phyloP scores from a whole-genome alignment of 73 alveolate genomes.

The Effrenium voratum region DNA sequence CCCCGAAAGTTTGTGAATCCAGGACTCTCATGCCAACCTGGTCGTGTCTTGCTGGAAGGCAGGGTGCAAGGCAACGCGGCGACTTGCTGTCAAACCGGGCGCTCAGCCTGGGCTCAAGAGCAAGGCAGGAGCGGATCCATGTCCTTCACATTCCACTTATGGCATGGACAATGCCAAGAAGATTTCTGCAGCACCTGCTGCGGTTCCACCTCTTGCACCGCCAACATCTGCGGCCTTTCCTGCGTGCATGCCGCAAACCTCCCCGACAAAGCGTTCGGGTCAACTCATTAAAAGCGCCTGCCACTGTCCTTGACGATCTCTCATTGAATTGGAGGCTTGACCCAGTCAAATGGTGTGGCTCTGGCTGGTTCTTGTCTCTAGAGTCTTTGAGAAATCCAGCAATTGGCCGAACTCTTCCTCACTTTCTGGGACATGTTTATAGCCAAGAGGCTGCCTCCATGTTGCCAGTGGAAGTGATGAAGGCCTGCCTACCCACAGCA shows the following conservation, averaged over 20 bases:
- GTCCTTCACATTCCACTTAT: no score
- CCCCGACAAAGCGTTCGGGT: constrained; percentile 41
- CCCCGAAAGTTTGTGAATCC: no score
- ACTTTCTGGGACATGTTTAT: constrained; percentile 43
- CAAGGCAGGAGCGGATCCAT: no score
- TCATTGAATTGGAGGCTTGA: background rate
- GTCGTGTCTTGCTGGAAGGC: no score
- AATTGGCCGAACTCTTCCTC: constrained; percentile 37
- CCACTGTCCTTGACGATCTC: background rate
- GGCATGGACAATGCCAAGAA: constrained; percentile 60
- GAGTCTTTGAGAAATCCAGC: background rate
- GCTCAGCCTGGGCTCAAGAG: no score
- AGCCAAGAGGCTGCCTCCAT: constrained; percentile 97
- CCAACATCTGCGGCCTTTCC: constrained; percentile 9
- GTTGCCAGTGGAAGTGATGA: constrained; percentile 97
- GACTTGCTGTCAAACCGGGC: no score
- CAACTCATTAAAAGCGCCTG: constrained; percentile 23
- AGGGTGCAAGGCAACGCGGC: no score
- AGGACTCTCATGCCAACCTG: no score
- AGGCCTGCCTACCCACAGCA: constrained; percentile 29
- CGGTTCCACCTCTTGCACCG: constrained; percentile 27
- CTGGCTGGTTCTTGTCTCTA: constrained; percentile 44
- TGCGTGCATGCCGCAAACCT: constrained; percentile 54
- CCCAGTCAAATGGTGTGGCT: constrained; percentile 40
- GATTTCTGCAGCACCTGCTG: constrained; percentile 66